Evolutionary conservation across 805 yeast genomes (phyloP).

Genomic region (Teunomyces kruisii): DNA sequence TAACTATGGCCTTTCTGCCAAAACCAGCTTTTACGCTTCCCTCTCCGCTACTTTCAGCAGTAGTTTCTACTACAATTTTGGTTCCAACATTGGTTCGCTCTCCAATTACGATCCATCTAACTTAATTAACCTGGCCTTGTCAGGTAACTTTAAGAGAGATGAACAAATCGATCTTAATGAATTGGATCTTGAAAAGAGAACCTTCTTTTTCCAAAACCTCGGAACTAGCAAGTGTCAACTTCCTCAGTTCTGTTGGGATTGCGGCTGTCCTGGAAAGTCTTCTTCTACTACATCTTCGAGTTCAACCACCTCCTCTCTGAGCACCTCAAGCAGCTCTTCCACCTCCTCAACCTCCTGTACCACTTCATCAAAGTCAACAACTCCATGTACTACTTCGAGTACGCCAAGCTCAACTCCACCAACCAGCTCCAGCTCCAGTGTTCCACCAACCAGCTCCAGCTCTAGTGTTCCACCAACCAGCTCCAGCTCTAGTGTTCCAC

Average conservation of each 20-base stretch:
- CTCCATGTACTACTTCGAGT: background rate
- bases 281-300: background rate
- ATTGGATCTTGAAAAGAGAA: slow-evolving; percentile 1
- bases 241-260: slow-evolving; percentile 13
- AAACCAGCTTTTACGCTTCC: slow-evolving; percentile 5
- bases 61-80: slow-evolving; percentile 6
- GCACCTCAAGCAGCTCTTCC: too few relatives aligned
- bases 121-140: slow-evolving; percentile 1
- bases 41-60: slow-evolving; percentile 10
- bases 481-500: background rate
- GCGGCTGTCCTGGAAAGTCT: slow-evolving; percentile 11
- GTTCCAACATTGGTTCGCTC: background rate
- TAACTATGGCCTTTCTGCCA: slow-evolving; percentile 11
- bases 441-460: background rate
- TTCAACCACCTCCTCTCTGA: background rate
- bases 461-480: slow-evolving; percentile 1
- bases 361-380: background rate
- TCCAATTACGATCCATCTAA: slow-evolving; percentile 5
- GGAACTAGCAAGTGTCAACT: slow-evolving; percentile 6
- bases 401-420: background rate
- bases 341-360: background rate
- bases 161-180: background rate
- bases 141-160: slow-evolving; percentile 10
- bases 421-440: too few relatives aligned
- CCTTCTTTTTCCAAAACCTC: slow-evolving; percentile 3